Evolutionary conservation across 495 filamentous ascomycete genomes (phyloP).

Genomic region (Neurospora sp.): DNA sequence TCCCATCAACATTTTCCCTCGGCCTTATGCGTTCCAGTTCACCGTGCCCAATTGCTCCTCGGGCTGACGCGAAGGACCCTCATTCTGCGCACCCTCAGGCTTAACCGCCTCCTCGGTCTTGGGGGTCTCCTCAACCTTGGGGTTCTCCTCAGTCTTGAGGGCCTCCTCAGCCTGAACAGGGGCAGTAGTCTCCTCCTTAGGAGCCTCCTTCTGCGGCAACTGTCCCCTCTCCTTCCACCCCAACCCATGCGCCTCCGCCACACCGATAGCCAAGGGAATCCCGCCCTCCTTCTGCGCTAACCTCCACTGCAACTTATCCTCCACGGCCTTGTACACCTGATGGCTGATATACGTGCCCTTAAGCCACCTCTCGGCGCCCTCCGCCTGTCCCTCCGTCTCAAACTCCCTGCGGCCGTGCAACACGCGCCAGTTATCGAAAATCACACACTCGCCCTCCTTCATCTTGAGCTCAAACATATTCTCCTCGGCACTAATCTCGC

Average conservation of each 20-base stretch:
- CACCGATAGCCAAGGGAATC: background rate
- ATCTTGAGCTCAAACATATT: conserved; percentile 61
- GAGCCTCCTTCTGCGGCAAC: background rate
- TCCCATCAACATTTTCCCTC: background rate
- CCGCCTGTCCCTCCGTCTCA: conserved; percentile 29
- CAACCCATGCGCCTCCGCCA: background rate
- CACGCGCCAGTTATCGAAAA: conserved; percentile 76
- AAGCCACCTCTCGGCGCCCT: conserved; percentile 58
- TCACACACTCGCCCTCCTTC: conserved; percentile 66
- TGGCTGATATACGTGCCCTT: conserved; percentile 75
- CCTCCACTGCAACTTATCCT: conserved; percentile 31
- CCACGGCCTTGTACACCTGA: conserved; percentile 43
- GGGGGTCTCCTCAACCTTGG: background rate
- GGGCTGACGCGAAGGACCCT: background rate
- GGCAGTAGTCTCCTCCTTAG: background rate
- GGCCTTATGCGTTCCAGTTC: background rate
- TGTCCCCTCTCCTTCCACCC: background rate
- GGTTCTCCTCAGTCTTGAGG: background rate
- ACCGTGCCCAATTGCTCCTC: background rate
- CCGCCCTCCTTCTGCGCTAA: background rate
- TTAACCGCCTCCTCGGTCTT: background rate
- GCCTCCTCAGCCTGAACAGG: background rate
- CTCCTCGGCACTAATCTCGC: conserved; percentile 32
- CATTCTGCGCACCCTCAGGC: background rate
- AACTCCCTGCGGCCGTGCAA: conserved; percentile 71